Evolutionary conservation across 805 yeast genomes (phyloP).

Genomic region (Candida railenensis): DNA sequence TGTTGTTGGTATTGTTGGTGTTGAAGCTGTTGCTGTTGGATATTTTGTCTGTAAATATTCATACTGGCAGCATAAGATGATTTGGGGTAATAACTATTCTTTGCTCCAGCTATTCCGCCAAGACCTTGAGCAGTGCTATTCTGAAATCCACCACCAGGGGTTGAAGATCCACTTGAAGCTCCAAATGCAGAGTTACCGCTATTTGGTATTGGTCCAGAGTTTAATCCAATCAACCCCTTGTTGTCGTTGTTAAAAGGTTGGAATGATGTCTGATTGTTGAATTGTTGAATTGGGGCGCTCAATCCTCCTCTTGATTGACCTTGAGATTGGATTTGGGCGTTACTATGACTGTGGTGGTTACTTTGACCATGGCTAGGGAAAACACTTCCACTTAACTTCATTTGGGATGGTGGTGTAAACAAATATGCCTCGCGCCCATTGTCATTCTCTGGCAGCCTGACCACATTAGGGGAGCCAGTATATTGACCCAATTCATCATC

Average conservation of each 20-base stretch:
- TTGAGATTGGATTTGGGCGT: neutral
- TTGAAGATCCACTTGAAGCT: neutral
- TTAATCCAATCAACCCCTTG: conserved; percentile 4
- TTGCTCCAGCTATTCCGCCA: neutral
- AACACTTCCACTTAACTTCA: conserved; percentile 33
- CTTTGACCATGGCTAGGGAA: conserved; percentile 4
- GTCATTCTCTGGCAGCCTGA: conserved; percentile 38
- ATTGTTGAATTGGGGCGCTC: conserved; percentile 6
- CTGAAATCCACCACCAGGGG: neutral
- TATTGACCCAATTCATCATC: conserved; percentile 84
- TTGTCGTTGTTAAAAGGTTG: neutral
- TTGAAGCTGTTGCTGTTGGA: conserved; percentile 12
- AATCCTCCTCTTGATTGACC: conserved; percentile 2
- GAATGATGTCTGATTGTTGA: neutral
- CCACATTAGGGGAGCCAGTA: conserved; percentile 39
- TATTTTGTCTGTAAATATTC: conserved; percentile 11
- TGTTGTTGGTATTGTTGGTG: conserved; percentile 6
- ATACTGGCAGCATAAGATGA: conserved; percentile 4
- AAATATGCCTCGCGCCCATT: conserved; percentile 42
- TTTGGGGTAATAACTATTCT: neutral
- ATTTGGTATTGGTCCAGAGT: conserved; percentile 12
- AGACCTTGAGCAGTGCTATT: neutral
- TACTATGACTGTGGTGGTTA: neutral
- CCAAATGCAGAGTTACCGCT: neutral
- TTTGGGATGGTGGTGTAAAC: conserved; percentile 45